Evolutionary conservation across 768 basidiomycete species (phyloP), one percentile per base, ranked within the genome.

Genomic region (Bullera alba): DNA sequence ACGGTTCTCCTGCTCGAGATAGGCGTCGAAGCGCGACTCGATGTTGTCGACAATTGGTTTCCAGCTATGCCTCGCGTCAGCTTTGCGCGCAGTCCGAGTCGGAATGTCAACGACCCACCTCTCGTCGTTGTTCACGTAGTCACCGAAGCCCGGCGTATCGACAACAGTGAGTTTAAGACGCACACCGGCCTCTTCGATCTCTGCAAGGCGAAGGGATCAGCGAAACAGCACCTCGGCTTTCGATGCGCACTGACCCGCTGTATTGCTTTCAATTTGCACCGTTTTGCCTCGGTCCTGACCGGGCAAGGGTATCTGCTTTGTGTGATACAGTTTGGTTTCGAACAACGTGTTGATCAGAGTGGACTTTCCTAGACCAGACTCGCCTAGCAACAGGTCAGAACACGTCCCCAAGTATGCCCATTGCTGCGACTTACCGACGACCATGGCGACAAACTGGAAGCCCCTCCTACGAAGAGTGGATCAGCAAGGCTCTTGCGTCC

Each of bases 81-180:
- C 36, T 32, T n/a, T n/a, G n/a, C n/a, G n/a, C n/a, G 26, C 25
- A 16, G 28, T 36, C 42, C 38, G 30, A 32, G 22, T 22, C 22
- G 32, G 46, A n/a, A n/a, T 6, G 41, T 16, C 14, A 26, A 19
- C 23, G 58, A 58, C 76, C 58, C 56, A 89, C 90, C 91, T 91
- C 69, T 95, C 90, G 63, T 95, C 89, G 73, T 99, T 99, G 79
- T 99, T 96, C 70, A 97, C 92, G 73, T 95, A 97, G 74, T 99
- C 95, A 54, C 95, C 95, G 68, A 96, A 99, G 28, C 95, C 95
- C 50, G 95, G 95, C 25, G 92, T 99, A 72, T 99, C 95, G 57
- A 99, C 95, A 55, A 99, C 93, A n/a, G 91, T 97, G 50, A 99
- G 76, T 70, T 91, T 90, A 37, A 97, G 82, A 61, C 92, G 82